Evolutionary conservation across 495 filamentous ascomycete genomes (phyloP).

Genomic region (Penicillium coffeae): DNA sequence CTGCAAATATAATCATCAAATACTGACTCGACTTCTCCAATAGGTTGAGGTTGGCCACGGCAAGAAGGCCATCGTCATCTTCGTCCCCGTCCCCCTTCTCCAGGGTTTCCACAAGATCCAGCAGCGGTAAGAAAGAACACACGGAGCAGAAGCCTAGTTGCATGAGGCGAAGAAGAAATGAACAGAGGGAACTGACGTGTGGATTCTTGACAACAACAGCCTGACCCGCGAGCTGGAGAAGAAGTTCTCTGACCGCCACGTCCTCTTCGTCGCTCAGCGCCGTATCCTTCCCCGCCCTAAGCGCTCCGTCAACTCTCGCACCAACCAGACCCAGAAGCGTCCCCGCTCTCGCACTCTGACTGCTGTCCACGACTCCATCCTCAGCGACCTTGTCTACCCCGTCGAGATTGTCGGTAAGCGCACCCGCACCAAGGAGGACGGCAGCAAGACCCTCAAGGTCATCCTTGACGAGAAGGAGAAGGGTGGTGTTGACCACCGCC

Average conservation of each 20-base stretch:
- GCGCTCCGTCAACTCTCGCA: constrained; percentile 90
- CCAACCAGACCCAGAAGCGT: constrained; percentile 94
- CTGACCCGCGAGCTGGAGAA: constrained; percentile 99
- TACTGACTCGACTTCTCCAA: constrained; percentile 28
- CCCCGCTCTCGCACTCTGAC: constrained; percentile 95
- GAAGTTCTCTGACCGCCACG: constrained; percentile 99
- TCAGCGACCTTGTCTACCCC: constrained; percentile 94
- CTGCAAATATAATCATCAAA: constrained; percentile 9
- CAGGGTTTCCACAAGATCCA: constrained; percentile 95
- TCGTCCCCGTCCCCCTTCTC: constrained; percentile 97
- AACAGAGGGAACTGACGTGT: constrained; percentile 7
- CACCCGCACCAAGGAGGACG: constrained; percentile 92
- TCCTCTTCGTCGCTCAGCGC: constrained; percentile 96
- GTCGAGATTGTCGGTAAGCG: constrained; percentile 99
- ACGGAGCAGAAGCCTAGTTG: neutral
- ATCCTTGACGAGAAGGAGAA: constrained; percentile 99
- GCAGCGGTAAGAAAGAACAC: constrained; percentile 72
- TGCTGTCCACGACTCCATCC: constrained; percentile 95
- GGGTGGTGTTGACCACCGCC: constrained; percentile 94
- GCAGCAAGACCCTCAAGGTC: constrained; percentile 95
- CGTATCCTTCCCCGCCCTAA: constrained; percentile 97
- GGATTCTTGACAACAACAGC: constrained; percentile 43
- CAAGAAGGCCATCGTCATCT: constrained; percentile 99
- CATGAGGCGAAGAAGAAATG: neutral
- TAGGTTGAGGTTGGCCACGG: constrained; percentile 99